Percentiles rank a stretch among this genome's conserved stretches.
phyloP scores from a whole-genome alignment of 2,329 filamentous ascomycete genomes.

The Fulvia fulva region DNA sequence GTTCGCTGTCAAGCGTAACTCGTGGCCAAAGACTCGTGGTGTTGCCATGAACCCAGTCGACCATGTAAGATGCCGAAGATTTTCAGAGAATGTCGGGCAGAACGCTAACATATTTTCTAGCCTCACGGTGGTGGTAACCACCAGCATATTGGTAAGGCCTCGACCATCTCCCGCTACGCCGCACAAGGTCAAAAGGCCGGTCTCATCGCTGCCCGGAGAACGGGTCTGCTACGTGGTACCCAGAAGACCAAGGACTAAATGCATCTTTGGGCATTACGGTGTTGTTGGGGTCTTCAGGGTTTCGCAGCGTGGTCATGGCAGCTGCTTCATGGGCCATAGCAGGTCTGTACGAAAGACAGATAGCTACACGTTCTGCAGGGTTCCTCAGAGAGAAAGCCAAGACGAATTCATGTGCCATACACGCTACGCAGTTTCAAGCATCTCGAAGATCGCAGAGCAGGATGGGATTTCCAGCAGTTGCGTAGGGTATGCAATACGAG shows the following conservation, averaged over 20 bases:
- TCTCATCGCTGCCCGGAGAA: slow-evolving; percentile 99
- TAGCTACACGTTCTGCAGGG: slow-evolving; percentile 19
- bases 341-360: slow-evolving; percentile 19
- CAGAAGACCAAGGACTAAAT: slow-evolving; percentile 93
- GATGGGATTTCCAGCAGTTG: not conserved
- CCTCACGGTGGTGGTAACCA: slow-evolving; percentile 82
- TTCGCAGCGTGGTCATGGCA: slow-evolving; percentile 23
- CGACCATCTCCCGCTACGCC: slow-evolving; percentile 97
- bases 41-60: slow-evolving; percentile 99
- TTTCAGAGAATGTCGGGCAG: not conserved
- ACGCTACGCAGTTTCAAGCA: not conserved
- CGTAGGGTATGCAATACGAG: slow-evolving; percentile 1
- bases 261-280: slow-evolving; percentile 27
- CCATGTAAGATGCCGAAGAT: slow-evolving; percentile 58
- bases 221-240: slow-evolving; percentile 99
- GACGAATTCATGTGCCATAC: slow-evolving; percentile 24
- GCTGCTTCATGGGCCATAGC: slow-evolving; percentile 24
- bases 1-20: slow-evolving; percentile 99
- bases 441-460: slow-evolving; percentile 1
- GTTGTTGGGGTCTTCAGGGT: slow-evolving; percentile 29
- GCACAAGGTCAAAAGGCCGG: slow-evolving; percentile 99
- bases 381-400: slow-evolving; percentile 20
- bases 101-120: slow-evolving; percentile 32
- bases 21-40: slow-evolving; percentile 99
- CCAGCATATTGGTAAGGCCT: slow-evolving; percentile 99